Conservation (phyloP, 2,329 filamentous ascomycete genomes). For the Hymenoscyphus albidus region DNA sequence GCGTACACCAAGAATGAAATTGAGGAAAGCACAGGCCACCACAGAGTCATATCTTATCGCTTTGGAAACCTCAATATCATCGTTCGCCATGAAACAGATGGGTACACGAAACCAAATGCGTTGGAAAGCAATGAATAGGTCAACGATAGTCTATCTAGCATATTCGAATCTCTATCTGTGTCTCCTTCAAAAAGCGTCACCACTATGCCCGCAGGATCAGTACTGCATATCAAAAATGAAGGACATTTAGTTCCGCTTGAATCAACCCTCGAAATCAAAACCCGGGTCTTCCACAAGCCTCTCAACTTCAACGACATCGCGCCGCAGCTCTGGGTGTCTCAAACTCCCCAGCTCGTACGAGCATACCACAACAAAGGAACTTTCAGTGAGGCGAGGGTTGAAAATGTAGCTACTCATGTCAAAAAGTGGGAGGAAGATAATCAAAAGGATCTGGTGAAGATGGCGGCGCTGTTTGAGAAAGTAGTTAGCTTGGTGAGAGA, state of each 20-base stretch:
- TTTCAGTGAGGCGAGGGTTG: constrained; percentile 36
- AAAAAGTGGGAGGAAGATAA: constrained; percentile 38
- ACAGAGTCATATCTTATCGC: constrained; percentile 43
- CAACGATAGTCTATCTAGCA: constrained; percentile 25
- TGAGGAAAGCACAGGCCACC: constrained; percentile 41
- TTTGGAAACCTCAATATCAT: constrained; percentile 41
- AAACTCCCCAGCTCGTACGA: constrained; percentile 45
- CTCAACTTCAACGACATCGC: constrained; percentile 38
- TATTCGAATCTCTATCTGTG: constrained; percentile 30
- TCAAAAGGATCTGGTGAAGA: constrained; percentile 31
- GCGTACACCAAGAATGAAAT: constrained; percentile 39
- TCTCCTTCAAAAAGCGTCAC: constrained; percentile 13
- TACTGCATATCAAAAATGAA: constrained; percentile 33
- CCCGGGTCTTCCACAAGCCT: constrained; percentile 35
- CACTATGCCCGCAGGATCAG: constrained; percentile 23
- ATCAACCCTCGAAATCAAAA: constrained; percentile 46
- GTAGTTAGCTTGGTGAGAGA: background rate
- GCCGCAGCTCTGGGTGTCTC: constrained; percentile 44
- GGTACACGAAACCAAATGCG: constrained; percentile 33
- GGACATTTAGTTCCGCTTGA: constrained; percentile 35
- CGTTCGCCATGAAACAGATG: constrained; percentile 44
- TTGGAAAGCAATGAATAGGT: constrained; percentile 6
- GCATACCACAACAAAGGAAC: constrained; percentile 40
- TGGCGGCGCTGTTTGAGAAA: constrained; percentile 24
- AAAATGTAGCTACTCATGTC: constrained; percentile 31